Percentiles rank a stretch among this genome's conserved stretches.
These are phyloP conservation scores for Dissophora globulifera DNA, from an alignment of 192 early-diverging fungal genomes.

Conservation along the genomic window DNA sequence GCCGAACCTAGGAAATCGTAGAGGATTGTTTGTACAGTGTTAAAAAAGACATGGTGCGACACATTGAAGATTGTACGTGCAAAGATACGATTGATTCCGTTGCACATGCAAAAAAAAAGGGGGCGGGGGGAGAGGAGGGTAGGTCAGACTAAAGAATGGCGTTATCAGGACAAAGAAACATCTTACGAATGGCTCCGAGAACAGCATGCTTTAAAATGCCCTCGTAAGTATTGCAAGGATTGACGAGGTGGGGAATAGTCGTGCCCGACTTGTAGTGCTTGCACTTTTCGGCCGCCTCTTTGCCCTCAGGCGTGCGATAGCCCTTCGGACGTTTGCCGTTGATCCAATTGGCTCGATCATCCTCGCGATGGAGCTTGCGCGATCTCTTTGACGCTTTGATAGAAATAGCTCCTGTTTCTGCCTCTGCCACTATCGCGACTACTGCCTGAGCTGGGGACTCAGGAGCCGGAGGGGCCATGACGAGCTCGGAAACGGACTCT, in stretches of 20 bases:
- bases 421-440: too few species aligned
- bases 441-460: too few species aligned
- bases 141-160: too few species aligned
- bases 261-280: constrained; percentile 42
- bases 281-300: constrained; percentile 40
- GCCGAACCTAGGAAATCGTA: constrained; percentile 21
- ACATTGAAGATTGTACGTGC: background rate
- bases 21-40: background rate
- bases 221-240: constrained; percentile 39
- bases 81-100: background rate
- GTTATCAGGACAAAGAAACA: constrained; percentile 1
- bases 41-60: too few species aligned
- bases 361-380: constrained; percentile 7
- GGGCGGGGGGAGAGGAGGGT: background rate
- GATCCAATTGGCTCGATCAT: constrained; percentile 29
- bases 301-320: constrained; percentile 45
- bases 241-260: constrained; percentile 32
- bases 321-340: constrained; percentile 50
- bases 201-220: constrained; percentile 44
- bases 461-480: background rate
- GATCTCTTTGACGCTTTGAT: background rate
- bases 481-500: background rate
- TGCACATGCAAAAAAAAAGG: constrained; percentile 10
- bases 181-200: constrained; percentile 49
- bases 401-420: background rate